Conservation (phyloP, 225 moss, liverwort and hornwort genomes). For the Sphagnum contortum region DNA sequence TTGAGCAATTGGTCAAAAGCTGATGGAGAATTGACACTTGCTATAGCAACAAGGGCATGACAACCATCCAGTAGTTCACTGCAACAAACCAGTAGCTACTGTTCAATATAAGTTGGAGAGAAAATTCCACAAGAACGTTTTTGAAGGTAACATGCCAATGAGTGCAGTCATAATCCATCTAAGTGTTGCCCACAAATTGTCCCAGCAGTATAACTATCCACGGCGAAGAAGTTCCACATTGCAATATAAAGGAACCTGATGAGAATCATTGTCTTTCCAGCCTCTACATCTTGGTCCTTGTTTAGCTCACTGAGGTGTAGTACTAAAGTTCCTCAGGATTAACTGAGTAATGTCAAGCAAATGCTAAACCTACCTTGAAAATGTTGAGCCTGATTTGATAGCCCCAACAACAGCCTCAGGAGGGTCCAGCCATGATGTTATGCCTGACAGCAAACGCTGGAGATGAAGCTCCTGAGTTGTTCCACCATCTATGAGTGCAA, state of each 20-base stretch:
- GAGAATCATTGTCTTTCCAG: no score
- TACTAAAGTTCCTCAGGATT: no score
- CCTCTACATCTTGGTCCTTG: no score
- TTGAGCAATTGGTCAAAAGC: slow-evolving; percentile 91
- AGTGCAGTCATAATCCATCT: no score
- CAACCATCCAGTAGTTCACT: slow-evolving; percentile 97
- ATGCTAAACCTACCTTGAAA: slow-evolving; percentile 44
- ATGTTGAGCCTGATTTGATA: slow-evolving; percentile 56
- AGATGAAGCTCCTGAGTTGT: slow-evolving; percentile 93
- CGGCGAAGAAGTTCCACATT: no score
- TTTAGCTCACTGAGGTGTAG: no score
- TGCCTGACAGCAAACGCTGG: slow-evolving; percentile 79
- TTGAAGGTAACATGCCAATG: no score
- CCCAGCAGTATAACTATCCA: no score
- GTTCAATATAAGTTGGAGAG: no score
- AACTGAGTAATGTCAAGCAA: no score
- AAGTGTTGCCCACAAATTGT: no score
- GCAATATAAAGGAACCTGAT: no score
- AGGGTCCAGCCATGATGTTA: slow-evolving; percentile 88
- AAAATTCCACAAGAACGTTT: neutral
- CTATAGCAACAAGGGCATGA: slow-evolving; percentile 76
- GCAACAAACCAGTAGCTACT: slow-evolving; percentile 3
- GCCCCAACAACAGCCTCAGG: slow-evolving; percentile 73
- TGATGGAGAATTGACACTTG: slow-evolving; percentile 87
- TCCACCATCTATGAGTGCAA: slow-evolving; percentile 50